Base-by-base conservation (phyloP, 2,329 filamentous ascomycete species). In the Penicillium italicum region DNA sequence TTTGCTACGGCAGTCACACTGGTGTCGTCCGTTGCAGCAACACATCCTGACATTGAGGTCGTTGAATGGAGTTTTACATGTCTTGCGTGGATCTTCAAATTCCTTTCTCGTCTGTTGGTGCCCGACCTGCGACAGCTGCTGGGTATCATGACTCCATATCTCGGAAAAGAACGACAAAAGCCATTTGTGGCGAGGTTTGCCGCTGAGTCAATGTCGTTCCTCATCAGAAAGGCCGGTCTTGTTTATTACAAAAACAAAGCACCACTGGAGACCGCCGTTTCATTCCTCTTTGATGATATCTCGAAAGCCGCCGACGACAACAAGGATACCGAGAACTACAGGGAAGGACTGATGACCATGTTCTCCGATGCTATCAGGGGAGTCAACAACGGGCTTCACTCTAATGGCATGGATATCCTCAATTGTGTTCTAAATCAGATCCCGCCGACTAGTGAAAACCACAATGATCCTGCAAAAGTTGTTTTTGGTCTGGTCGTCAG, bases 11-110 rank as follows among this genome's bases (percentile, higher is more conserved):
- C 89, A 26, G 84, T 99, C 55, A 82, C 80, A 51, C 78, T 95
- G 51, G 85, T 99, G 52, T 84, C 90, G 37, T 84, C 85, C 16
- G 83, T 97, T 61, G 92, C 91, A 11, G 86, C 86, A 51, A 88
- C 85, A 65, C 85, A 90, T 50, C 82, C 89, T 54, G 88, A 90
- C 67, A 86, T 90, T 26, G 90, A 92, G 60, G 91, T 95, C n/a
- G 90, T 97, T 48, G 94, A 99, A 76, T 97, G 93, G 92, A 93
- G 90, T 48, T 99, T 99, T 75, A 91, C 88, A 12, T 92, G 90
- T 64, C 80, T 99, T 53, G 91, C 94, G 43, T 99, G 95, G 80
- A 80, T 97, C 38, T 97, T 99, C 83, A 99, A 99, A 71, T 97
- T 97, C 69, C 83, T 99, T 5, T 95, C 91, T 2, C 86, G 90